Evolutionary conservation across 1,284 basidiomycete species (phyloP), one percentile per base, ranked within the genome.

Genomic region (Fomitopsis betulina): DNA sequence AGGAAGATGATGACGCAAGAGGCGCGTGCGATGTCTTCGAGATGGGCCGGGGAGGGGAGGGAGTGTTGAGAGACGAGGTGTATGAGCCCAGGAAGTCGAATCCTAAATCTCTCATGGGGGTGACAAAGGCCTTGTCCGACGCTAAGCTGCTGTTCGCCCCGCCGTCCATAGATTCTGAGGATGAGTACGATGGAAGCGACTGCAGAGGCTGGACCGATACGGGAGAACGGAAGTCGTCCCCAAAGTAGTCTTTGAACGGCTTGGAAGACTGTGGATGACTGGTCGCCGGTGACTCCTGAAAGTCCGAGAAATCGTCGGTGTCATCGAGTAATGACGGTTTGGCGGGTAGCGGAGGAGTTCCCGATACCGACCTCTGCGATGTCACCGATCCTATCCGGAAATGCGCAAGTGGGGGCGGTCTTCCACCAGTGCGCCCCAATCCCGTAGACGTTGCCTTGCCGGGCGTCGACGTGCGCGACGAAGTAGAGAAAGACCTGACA

Each of bases 291-390:
- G 54, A 56, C 19, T 13, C 27, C 21, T 35, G 63, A 58, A 72
- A 72, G 51, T 68, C 66, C 2, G 68, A 64, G 55, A 70, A 71
- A 50, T 68, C 65, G 47, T 66, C 67, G 47, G 63, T 60, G 39
- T 62, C 62, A 35, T 56, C 53, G 43, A 60, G 40, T 13, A 53
- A 52, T 15, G 55, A 43, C 17, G 55, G 42, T 10, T 47, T 40
- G 3, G 55, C 30, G 19, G 55, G 45, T n/a, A 1, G 39, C 19
- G 45, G 9, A 30, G 43, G 27, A 3, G 53, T 39, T 5, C 38
- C 42, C 35, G 45, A 51, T 4, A 30, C 49, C 12, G 55, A 38
- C 17, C 25, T 25, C 12, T 23, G 35, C 9, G 55, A 50, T 35
- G 45, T 13, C 35, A 37, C 13, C 17, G 53, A 43, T 8, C 40